phyloP scores from a whole-genome alignment of 1,139 yeast species.

The Yamadazyma mexicana region DNA sequence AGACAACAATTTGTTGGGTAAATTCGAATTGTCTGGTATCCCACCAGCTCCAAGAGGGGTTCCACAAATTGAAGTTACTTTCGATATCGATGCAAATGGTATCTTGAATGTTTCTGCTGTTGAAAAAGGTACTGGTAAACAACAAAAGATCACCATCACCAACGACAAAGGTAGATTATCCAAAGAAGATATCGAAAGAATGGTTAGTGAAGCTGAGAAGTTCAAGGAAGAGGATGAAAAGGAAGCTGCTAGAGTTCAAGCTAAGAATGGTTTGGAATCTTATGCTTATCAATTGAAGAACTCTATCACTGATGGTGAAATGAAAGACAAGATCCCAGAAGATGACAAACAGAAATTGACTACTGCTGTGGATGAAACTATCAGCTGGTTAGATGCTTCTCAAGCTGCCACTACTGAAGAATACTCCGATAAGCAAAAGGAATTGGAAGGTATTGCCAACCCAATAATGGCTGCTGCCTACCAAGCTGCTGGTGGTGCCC shows the following conservation, averaged over 20 bases:
- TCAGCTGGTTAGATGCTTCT: constrained; percentile 50
- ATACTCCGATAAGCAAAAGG: constrained; percentile 63
- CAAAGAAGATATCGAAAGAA: constrained; percentile 49
- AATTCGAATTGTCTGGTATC: constrained; percentile 89
- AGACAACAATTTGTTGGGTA: constrained; percentile 92
- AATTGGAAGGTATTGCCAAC: constrained; percentile 62
- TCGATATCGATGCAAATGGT: constrained; percentile 92
- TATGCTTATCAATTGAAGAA: constrained; percentile 84
- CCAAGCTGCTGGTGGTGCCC: constrained; percentile 34
- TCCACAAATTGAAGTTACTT: constrained; percentile 93
- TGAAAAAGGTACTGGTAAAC: constrained; percentile 88
- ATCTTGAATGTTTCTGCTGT: constrained; percentile 89
- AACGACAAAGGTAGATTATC: constrained; percentile 53
- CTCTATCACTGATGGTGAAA: constrained; percentile 45
- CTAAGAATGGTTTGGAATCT: constrained; percentile 86
- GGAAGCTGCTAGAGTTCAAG: constrained; percentile 40
- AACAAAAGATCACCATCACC: constrained; percentile 40
- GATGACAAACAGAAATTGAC: constrained; percentile 46
- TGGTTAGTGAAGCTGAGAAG: constrained; percentile 48
- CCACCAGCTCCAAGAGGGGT: constrained; percentile 99
- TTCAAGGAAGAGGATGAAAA: constrained; percentile 40
- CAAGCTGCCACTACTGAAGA: constrained; percentile 55
- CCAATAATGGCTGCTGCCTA: constrained; percentile 68
- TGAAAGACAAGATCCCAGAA: constrained; percentile 51
- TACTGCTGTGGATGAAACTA: constrained; percentile 45